phyloP scores from a whole-genome alignment of 148 eudicot species.

The Linanthus parryae region DNA sequence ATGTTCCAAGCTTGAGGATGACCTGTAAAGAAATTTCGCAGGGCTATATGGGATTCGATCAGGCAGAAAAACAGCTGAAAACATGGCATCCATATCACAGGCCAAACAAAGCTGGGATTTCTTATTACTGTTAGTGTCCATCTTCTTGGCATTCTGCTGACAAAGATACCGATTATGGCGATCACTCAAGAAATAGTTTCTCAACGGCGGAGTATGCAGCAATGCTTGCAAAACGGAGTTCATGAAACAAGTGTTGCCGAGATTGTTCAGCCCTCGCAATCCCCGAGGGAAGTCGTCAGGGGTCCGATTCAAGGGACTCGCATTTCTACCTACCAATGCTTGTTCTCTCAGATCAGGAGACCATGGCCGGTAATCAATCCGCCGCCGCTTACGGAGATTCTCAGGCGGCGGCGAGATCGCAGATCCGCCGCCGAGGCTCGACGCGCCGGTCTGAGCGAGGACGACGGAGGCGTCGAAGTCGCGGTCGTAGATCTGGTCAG shows the following conservation, averaged over 20 bases:
- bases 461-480: slow-evolving; percentile 56
- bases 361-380: slow-evolving; percentile 64
- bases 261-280: slow-evolving; percentile 57
- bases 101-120: slow-evolving; percentile 47
- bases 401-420: slow-evolving; percentile 23
- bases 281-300: slow-evolving; percentile 54
- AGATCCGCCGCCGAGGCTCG: slow-evolving; percentile 11
- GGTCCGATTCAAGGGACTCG: slow-evolving; percentile 23
- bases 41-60: slow-evolving; percentile 62
- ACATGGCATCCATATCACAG: slow-evolving; percentile 69
- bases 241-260: slow-evolving; percentile 80
- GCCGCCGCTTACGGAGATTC: slow-evolving; percentile 52
- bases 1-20: slow-evolving; percentile 7
- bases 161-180: slow-evolving; percentile 54
- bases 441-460: slow-evolving; percentile 21
- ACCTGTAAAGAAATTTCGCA: slow-evolving; percentile 74
- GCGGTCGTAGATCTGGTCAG: slow-evolving; percentile 56
- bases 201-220: slow-evolving; percentile 69
- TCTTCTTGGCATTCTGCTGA: slow-evolving; percentile 31
- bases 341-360: slow-evolving; percentile 38
- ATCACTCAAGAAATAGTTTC: slow-evolving; percentile 72
- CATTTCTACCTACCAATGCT: slow-evolving; percentile 26
- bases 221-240: slow-evolving; percentile 81
- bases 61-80: slow-evolving; percentile 60
- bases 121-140: slow-evolving; percentile 15